Evolutionary conservation across 139 green algal species (phyloP).

Genomic region (Coccomyxa sp.): DNA sequence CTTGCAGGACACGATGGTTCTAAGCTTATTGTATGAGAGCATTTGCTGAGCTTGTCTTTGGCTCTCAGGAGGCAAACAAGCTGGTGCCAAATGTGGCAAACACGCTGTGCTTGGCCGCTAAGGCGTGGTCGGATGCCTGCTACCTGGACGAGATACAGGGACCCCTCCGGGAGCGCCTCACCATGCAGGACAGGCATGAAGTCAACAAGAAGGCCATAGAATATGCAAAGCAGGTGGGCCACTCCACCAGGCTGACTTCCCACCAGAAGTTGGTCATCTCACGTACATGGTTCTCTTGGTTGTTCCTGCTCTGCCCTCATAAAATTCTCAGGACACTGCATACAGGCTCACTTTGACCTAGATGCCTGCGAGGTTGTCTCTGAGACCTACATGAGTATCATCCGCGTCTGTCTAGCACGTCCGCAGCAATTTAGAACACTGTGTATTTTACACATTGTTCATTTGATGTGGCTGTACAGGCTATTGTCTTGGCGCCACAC

Average conservation of each 20-base stretch:
- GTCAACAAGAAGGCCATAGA: constrained; percentile 57
- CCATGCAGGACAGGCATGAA: constrained; percentile 4
- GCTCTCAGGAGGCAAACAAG: constrained; percentile 35
- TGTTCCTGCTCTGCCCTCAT: not conserved
- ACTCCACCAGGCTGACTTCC: not conserved
- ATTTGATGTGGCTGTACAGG: constrained; percentile 11
- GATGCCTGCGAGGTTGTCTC: not conserved
- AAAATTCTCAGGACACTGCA: not conserved
- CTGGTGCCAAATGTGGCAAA: constrained; percentile 33
- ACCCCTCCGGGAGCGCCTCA: not conserved
- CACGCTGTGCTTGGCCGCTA: constrained; percentile 41
- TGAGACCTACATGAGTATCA: too few relatives aligned
- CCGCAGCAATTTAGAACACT: not conserved
- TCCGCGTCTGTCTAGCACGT: not conserved
- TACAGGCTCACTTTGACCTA: not conserved
- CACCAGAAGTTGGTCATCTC: not conserved
- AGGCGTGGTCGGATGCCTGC: constrained; percentile 47
- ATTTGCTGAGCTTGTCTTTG: too few relatives aligned
- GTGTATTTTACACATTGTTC: not conserved
- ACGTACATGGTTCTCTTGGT: not conserved
- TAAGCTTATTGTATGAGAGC: too few relatives aligned
- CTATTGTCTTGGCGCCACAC: constrained; percentile 1
- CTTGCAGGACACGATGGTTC: too few relatives aligned
- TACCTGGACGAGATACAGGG: constrained; percentile 18
- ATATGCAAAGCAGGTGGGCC: constrained; percentile 34